Conservation (phyloP, 2,329 filamentous ascomycete species). For the Claviceps fusiformis region DNA sequence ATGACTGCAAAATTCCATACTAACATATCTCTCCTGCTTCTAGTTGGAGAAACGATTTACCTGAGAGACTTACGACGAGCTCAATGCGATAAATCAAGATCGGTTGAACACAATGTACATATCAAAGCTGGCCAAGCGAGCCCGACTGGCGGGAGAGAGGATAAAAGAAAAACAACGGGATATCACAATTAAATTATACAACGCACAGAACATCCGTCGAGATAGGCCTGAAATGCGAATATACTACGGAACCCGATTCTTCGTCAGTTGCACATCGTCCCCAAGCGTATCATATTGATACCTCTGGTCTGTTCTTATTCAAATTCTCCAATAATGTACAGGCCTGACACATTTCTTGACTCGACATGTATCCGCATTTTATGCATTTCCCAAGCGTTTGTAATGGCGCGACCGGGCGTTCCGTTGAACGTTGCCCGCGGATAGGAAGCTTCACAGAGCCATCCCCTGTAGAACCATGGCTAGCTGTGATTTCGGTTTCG, state of each 20-base stretch:
- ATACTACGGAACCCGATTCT: not conserved
- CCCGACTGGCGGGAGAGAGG: not conserved
- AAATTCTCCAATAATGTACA: slow-evolving; percentile 80
- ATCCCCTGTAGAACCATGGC: slow-evolving; percentile 10
- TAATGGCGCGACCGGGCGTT: slow-evolving; percentile 27
- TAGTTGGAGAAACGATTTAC: slow-evolving; percentile 41
- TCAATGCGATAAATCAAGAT: not conserved
- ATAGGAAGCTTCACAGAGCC: slow-evolving; percentile 22
- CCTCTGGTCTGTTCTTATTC: slow-evolving; percentile 62
- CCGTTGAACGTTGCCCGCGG: slow-evolving; percentile 15
- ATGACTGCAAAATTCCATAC: slow-evolving; percentile 1
- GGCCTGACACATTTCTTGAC: slow-evolving; percentile 85
- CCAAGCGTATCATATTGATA: slow-evolving; percentile 30
- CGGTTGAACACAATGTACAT: slow-evolving; percentile 8
- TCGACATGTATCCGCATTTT: slow-evolving; percentile 89
- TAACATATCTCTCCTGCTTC: not conserved
- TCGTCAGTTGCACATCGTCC: not conserved
- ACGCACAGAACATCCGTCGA: not conserved
- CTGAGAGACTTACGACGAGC: slow-evolving; percentile 16
- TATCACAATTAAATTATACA: not conserved
- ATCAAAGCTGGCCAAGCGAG: slow-evolving; percentile 1
- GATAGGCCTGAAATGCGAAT: not conserved
- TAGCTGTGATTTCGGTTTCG: slow-evolving; percentile 20
- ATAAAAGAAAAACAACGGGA: not conserved
- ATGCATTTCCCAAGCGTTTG: slow-evolving; percentile 74